Percentiles rank a stretch among this genome's conserved stretches.
Conservation (phyloP, 495 filamentous ascomycete species). For the Corynascus novoguineensis region DNA sequence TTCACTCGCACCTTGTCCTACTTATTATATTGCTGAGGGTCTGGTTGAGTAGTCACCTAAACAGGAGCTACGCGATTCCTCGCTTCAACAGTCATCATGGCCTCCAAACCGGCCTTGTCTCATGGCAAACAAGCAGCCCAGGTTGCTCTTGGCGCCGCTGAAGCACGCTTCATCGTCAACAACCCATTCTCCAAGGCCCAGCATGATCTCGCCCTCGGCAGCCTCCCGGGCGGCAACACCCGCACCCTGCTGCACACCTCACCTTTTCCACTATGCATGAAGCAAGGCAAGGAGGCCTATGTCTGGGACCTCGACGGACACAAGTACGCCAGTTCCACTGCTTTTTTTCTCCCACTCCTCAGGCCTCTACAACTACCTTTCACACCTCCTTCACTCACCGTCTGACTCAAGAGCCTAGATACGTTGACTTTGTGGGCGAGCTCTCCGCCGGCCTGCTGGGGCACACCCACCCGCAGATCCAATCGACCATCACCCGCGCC, state of each 20-base stretch:
- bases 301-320: slow-evolving; percentile 42
- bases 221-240: slow-evolving; percentile 58
- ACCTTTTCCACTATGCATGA: slow-evolving; percentile 52
- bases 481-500: slow-evolving; percentile 32
- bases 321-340: slow-evolving; percentile 35
- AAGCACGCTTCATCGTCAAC: slow-evolving; percentile 26
- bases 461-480: slow-evolving; percentile 45
- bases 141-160: slow-evolving; percentile 27
- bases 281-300: slow-evolving; percentile 33
- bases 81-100: background rate
- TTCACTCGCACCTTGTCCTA: background rate
- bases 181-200: slow-evolving; percentile 36
- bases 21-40: background rate
- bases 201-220: slow-evolving; percentile 34
- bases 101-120: background rate
- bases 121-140: slow-evolving; percentile 4
- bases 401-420: slow-evolving; percentile 18
- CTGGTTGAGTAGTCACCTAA: too few relatives aligned
- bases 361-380: background rate
- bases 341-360: background rate
- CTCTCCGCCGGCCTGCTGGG: slow-evolving; percentile 51
- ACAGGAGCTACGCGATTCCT: too few relatives aligned
- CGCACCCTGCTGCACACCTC: slow-evolving; percentile 50
- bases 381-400: background rate
- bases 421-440: slow-evolving; percentile 49